These are phyloP conservation scores for Pseudopyrenochaeta lycopersici DNA, from an alignment of 2,329 filamentous ascomycete genomes.

Conservation along the genomic window DNA sequence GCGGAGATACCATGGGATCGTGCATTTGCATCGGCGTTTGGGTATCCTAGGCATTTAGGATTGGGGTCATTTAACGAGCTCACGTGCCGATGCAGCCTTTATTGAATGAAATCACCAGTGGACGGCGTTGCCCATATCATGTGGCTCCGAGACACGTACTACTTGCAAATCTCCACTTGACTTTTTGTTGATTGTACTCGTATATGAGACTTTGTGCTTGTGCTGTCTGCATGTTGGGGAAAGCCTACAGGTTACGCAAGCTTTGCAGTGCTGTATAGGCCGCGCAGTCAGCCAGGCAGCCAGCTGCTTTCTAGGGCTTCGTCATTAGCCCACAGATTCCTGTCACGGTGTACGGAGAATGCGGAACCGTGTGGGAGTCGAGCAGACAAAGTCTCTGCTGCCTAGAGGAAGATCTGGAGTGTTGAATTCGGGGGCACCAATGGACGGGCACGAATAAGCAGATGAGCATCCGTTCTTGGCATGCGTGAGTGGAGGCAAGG, in stretches of 20 bases:
- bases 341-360: neutral
- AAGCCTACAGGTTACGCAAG: neutral
- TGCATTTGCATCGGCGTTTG: slow-evolving; percentile 34
- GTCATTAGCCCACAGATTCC: no score
- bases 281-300: no score
- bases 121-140: neutral
- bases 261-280: no score
- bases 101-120: slow-evolving; percentile 11
- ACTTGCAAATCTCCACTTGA: slow-evolving; percentile 6
- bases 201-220: slow-evolving; percentile 4
- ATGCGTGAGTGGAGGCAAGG: slow-evolving; percentile 19
- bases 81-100: slow-evolving; percentile 19
- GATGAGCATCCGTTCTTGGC: slow-evolving; percentile 11
- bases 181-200: neutral
- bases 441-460: slow-evolving; percentile 8
- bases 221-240: neutral
- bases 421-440: slow-evolving; percentile 3
- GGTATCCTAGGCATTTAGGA: slow-evolving; percentile 13
- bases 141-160: neutral
- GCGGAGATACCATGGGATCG: slow-evolving; percentile 27
- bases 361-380: neutral
- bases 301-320: no score
- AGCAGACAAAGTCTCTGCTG: slow-evolving; percentile 4
- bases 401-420: slow-evolving; percentile 9
- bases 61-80: slow-evolving; percentile 19